Evolutionary conservation across 2,329 filamentous ascomycete species (phyloP).

Genomic region (Cytospora leucostoma): DNA sequence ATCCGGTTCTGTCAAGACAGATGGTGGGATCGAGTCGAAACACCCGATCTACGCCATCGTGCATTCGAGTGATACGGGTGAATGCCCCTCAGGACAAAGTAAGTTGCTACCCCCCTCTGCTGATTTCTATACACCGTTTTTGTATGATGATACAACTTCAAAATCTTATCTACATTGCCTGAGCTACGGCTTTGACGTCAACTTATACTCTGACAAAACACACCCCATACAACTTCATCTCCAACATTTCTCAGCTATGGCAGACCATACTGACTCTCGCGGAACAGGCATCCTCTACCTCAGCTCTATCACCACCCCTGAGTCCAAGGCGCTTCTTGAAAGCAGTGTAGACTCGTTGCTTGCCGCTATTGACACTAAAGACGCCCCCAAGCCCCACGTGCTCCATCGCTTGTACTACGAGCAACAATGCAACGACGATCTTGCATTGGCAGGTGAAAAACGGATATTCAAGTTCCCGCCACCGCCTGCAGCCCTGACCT

Average conservation of each 20-base stretch:
- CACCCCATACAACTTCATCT: slow-evolving; percentile 27
- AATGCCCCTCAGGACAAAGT: slow-evolving; percentile 89
- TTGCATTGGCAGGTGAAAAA: slow-evolving; percentile 37
- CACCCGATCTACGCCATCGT: slow-evolving; percentile 62
- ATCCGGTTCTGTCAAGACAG: slow-evolving; percentile 45
- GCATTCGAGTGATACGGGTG: slow-evolving; percentile 88
- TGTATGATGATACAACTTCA: slow-evolving; percentile 70
- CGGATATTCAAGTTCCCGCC: slow-evolving; percentile 59
- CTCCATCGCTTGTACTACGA: slow-evolving; percentile 60
- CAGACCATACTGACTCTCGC: slow-evolving; percentile 35
- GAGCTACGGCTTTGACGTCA: slow-evolving; percentile 83
- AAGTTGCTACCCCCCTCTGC: slow-evolving; percentile 51
- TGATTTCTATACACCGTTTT: slow-evolving; percentile 33
- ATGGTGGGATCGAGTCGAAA: slow-evolving; percentile 39
- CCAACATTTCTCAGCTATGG: slow-evolving; percentile 19
- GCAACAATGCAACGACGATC: slow-evolving; percentile 38
- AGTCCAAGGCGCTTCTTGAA: slow-evolving; percentile 43
- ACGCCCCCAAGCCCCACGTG: slow-evolving; percentile 36
- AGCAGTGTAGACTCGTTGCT: slow-evolving; percentile 46
- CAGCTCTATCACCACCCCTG: slow-evolving; percentile 41
- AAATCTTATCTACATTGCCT: slow-evolving; percentile 99
- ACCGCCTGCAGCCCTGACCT: slow-evolving; percentile 65
- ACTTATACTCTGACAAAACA: slow-evolving; percentile 72
- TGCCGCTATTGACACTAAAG: slow-evolving; percentile 31
- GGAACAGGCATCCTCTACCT: slow-evolving; percentile 43